Conservation (phyloP, 805 yeast species). For the Yamadazyma insecticola region DNA sequence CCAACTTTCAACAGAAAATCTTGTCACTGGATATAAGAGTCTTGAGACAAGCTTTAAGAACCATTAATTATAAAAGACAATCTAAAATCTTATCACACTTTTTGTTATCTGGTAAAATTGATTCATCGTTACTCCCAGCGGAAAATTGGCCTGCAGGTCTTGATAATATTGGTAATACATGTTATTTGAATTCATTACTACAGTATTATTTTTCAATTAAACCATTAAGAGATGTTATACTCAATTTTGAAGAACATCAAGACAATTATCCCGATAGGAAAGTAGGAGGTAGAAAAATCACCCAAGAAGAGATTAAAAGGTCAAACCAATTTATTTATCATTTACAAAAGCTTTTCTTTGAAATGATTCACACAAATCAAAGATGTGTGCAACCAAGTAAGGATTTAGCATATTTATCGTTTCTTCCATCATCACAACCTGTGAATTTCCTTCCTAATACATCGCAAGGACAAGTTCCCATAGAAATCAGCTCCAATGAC, state of each 20-base stretch:
- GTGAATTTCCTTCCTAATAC: constrained; percentile 36
- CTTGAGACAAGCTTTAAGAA: constrained; percentile 54
- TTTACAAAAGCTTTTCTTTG: constrained; percentile 61
- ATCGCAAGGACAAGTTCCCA: too few relatives aligned
- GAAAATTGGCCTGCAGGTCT: constrained; percentile 86
- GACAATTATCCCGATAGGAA: constrained; percentile 32
- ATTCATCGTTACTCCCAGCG: constrained; percentile 51
- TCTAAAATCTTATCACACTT: constrained; percentile 55
- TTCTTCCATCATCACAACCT: constrained; percentile 64
- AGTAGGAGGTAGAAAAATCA: constrained; percentile 83
- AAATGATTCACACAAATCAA: constrained; percentile 58
- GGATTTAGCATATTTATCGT: constrained; percentile 84
- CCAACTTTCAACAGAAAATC: constrained; percentile 37
- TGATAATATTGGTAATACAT: constrained; percentile 93
- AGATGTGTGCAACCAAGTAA: constrained; percentile 76
- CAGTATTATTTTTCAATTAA: constrained; percentile 86
- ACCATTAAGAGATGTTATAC: constrained; percentile 68
- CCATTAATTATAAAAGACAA: constrained; percentile 49
- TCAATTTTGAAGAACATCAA: constrained; percentile 45
- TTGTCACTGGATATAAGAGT: constrained; percentile 42
- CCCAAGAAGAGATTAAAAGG: constrained; percentile 71
- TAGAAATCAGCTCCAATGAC: too few relatives aligned
- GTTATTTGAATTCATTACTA: constrained; percentile 84
- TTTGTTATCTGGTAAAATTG: constrained; percentile 58
- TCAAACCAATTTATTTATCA: constrained; percentile 79